These are phyloP conservation scores for Aegilops sharonensis DNA, from an alignment of 176 grass and related monocot species.

Conservation along the genomic window DNA sequence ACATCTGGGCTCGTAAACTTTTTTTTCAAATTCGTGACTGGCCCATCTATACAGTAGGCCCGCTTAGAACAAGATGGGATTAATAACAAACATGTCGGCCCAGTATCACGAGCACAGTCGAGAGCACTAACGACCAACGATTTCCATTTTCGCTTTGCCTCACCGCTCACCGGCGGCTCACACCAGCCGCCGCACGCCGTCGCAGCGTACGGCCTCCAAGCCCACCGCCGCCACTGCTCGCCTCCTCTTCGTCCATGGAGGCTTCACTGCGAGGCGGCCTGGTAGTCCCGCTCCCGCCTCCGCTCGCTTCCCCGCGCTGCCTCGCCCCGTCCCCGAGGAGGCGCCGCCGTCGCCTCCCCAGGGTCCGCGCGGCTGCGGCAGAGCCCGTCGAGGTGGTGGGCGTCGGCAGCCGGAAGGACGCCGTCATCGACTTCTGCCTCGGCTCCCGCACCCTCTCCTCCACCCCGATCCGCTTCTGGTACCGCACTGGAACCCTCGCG, in stretches of 20 bases:
- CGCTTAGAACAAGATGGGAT: background rate
- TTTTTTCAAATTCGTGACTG: background rate
- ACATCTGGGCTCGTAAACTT: background rate
- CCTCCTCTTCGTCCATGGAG: constrained; percentile 35
- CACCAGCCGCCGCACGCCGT: background rate
- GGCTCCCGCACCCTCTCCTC: constrained; percentile 63
- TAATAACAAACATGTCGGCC: background rate
- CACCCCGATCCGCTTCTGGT: constrained; percentile 85
- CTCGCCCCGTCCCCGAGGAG: constrained; percentile 22
- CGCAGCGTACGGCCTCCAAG: background rate
- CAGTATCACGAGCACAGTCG: background rate
- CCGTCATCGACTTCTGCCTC: constrained; percentile 81
- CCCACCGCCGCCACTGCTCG: background rate
- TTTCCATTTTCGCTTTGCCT: background rate
- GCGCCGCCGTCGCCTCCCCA: background rate
- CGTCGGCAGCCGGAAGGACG: constrained; percentile 86
- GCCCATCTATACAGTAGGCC: background rate
- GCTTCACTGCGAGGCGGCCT: constrained; percentile 13
- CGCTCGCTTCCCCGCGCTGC: constrained; percentile 11
- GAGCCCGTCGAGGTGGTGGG: constrained; percentile 89
- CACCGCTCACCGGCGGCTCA: background rate
- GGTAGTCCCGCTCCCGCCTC: constrained; percentile 19
- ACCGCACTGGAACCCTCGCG: constrained; percentile 9
- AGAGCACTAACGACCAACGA: background rate
- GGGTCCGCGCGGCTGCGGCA: constrained; percentile 22